Percentiles rank a stretch among this genome's conserved stretches.
These are phyloP conservation scores for Phaeoacremonium minimum DNA, from an alignment of 2,329 filamentous ascomycete species.

Conservation along the genomic window DNA sequence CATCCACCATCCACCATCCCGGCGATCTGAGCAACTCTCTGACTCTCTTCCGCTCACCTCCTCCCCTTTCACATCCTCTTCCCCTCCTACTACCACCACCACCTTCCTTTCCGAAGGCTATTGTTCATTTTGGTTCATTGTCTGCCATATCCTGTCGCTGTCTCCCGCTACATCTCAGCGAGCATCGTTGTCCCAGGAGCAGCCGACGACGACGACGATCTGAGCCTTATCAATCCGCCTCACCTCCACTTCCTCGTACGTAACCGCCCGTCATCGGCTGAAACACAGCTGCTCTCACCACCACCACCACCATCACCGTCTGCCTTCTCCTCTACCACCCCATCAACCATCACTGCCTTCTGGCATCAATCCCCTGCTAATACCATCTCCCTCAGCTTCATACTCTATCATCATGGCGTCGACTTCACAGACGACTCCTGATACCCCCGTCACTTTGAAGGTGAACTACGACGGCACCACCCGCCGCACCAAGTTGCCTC, in stretches of 20 bases:
- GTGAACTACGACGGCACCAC: conserved; percentile 70
- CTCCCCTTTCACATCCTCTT: too few species aligned
- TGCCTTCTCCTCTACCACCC: too few species aligned
- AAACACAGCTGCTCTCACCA: not conserved
- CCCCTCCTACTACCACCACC: too few species aligned
- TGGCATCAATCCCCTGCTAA: not conserved
- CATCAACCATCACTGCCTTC: not conserved
- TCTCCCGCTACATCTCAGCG: too few species aligned
- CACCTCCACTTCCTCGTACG: not conserved
- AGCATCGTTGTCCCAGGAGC: conserved; percentile 29
- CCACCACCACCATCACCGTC: too few species aligned
- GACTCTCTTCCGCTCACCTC: too few species aligned
- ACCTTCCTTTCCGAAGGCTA: too few species aligned
- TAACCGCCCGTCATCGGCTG: not conserved
- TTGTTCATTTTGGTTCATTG: too few species aligned
- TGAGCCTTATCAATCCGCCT: too few species aligned
- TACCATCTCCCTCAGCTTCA: conserved; percentile 3
- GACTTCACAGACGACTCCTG: conserved; percentile 36
- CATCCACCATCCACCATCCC: too few species aligned
- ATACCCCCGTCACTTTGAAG: conserved; percentile 82
- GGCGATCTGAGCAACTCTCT: too few species aligned
- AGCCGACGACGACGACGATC: conserved; percentile 33
- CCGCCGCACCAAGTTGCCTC: conserved; percentile 82
- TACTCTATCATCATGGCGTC: conserved; percentile 26
- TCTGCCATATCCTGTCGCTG: too few species aligned